These are phyloP conservation scores for Phytophthora uliginosa DNA, from an alignment of 352 stramenopile species.

Conservation along the genomic window DNA sequence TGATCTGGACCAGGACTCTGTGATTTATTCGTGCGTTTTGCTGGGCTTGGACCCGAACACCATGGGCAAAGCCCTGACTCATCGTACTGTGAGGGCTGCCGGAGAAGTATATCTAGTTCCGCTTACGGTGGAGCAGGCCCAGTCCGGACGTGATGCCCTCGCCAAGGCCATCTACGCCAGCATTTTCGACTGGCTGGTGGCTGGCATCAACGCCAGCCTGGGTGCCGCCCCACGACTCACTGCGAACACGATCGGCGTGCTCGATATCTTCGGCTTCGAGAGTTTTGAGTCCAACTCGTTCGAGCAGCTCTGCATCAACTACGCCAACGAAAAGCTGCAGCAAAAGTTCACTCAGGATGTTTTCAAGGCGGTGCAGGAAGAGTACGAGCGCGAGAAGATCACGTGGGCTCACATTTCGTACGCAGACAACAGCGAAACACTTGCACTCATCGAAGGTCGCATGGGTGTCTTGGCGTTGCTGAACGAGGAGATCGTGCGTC, in stretches of 20 bases:
- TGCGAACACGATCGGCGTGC: constrained; percentile 74
- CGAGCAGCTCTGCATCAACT: constrained; percentile 98
- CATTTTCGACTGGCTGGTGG: constrained; percentile 97
- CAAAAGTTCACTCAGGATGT: constrained; percentile 89
- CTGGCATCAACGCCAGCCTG: constrained; percentile 87
- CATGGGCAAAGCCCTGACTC: constrained; percentile 70
- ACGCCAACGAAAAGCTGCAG: constrained; percentile 95
- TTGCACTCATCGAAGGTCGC: constrained; percentile 80
- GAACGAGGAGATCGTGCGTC: constrained; percentile 89
- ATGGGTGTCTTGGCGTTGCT: constrained; percentile 86
- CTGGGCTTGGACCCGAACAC: constrained; percentile 58
- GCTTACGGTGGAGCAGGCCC: constrained; percentile 71
- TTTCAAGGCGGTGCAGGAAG: constrained; percentile 72
- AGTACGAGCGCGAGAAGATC: constrained; percentile 77
- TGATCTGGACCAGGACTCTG: constrained; percentile 44
- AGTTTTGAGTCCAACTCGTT: constrained; percentile 92
- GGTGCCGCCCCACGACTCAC: constrained; percentile 32
- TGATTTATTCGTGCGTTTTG: constrained; percentile 53
- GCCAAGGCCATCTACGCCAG: constrained; percentile 96
- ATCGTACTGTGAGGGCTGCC: constrained; percentile 77
- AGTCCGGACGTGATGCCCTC: constrained; percentile 92
- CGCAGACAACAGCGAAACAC: constrained; percentile 80
- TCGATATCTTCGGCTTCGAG: constrained; percentile 94
- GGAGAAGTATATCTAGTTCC: constrained; percentile 76
- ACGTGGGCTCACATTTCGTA: constrained; percentile 87